These are phyloP conservation scores for Coix lacrymajobi DNA, from an alignment of 176 grass and related monocot genomes.

Conservation along the genomic window DNA sequence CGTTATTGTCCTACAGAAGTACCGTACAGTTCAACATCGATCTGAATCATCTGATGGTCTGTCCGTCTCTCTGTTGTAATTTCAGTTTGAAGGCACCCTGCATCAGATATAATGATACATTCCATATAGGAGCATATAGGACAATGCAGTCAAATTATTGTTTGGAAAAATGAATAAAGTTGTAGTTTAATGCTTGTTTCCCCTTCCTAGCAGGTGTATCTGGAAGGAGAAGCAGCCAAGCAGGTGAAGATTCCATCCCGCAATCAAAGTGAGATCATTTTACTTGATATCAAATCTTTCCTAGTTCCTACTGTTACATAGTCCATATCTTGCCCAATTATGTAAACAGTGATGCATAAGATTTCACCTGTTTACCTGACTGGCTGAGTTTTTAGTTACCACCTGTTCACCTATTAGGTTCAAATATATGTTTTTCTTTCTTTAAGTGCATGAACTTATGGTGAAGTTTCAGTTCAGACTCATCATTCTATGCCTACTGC, in stretches of 20 bases:
- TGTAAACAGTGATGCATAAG: neutral
- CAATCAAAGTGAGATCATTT: slow-evolving; percentile 30
- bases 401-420: neutral
- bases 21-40: slow-evolving; percentile 40
- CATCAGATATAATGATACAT: neutral
- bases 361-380: neutral
- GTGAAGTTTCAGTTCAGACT: neutral
- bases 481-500: neutral
- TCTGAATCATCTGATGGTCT: slow-evolving; percentile 56
- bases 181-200: neutral
- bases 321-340: neutral
- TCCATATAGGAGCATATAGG: neutral
- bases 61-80: slow-evolving; percentile 12
- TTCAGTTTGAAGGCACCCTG: neutral
- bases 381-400: neutral
- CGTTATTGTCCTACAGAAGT: slow-evolving; percentile 51
- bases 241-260: neutral
- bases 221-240: neutral
- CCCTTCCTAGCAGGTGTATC: neutral
- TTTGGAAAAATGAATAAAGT: neutral
- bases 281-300: neutral
- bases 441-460: neutral
- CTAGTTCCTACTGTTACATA: neutral
- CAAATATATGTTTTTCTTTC: neutral
- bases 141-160: neutral